phyloP scores from a whole-genome alignment of 2,329 filamentous ascomycete genomes.

The Huntiella abstrusa region DNA sequence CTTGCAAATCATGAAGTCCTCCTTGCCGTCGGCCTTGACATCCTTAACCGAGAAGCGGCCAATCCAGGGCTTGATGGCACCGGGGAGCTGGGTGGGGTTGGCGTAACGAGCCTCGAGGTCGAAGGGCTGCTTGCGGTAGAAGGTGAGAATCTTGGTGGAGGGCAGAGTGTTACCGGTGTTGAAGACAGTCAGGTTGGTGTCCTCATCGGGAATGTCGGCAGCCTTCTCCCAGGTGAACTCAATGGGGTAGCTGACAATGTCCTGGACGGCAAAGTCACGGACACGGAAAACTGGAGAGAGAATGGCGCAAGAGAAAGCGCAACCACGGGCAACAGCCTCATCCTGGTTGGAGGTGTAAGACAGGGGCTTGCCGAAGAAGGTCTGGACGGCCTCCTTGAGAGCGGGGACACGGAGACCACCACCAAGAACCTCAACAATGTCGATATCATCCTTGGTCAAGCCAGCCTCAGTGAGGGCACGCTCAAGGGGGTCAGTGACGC shows the following conservation, averaged over 20 bases:
- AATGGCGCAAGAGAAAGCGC: constrained; percentile 93
- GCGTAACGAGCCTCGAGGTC: constrained; percentile 90
- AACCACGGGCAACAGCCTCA: constrained; percentile 87
- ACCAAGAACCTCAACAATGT: constrained; percentile 81
- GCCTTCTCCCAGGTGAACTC: constrained; percentile 99
- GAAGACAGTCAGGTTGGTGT: constrained; percentile 92
- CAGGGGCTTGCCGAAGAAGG: constrained; percentile 80
- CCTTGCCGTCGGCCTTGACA: constrained; percentile 79
- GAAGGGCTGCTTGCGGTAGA: constrained; percentile 96
- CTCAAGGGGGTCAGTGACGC: constrained; percentile 58
- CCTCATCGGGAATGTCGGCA: constrained; percentile 92
- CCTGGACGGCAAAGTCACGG: constrained; percentile 91
- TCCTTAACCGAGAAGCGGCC: constrained; percentile 96
- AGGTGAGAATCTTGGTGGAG: constrained; percentile 96
- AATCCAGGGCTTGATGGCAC: constrained; percentile 86
- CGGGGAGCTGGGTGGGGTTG: constrained; percentile 68
- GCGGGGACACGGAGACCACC: constrained; percentile 85
- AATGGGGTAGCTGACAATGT: constrained; percentile 95
- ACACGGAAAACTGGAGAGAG: constrained; percentile 96
- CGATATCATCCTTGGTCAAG: constrained; percentile 79
- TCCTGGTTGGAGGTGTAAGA: constrained; percentile 98
- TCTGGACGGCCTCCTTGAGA: constrained; percentile 74
- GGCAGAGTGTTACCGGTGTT: constrained; percentile 94
- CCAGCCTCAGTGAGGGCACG: constrained; percentile 88
- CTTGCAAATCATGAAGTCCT: constrained; percentile 99